These are phyloP conservation scores for Penicillium alfredii DNA, from an alignment of 495 filamentous ascomycete genomes.

Conservation along the genomic window DNA sequence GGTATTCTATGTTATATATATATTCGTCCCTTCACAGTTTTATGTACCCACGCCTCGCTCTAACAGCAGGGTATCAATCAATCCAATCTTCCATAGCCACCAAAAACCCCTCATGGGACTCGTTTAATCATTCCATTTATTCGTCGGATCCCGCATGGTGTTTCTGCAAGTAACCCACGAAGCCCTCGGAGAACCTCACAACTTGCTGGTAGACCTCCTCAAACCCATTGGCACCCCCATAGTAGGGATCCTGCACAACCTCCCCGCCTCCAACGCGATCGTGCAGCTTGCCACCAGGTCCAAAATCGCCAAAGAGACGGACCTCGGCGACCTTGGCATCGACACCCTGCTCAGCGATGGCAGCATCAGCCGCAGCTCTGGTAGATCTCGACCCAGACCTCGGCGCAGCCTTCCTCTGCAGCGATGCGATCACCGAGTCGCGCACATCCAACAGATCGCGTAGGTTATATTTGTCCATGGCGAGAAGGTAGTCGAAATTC, in stretches of 20 bases:
- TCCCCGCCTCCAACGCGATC: conserved; percentile 68
- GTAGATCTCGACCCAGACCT: conserved; percentile 23
- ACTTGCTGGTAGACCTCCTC: conserved; percentile 81
- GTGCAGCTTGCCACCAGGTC: conserved; percentile 57
- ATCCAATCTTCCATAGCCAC: too few relatives aligned
- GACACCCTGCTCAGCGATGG: conserved; percentile 25
- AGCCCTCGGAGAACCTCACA: conserved; percentile 69
- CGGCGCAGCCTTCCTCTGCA: conserved; percentile 29
- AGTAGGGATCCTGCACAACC: conserved; percentile 87
- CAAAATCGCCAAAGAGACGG: conserved; percentile 82
- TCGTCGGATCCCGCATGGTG: conserved; percentile 1
- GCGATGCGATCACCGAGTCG: conserved; percentile 46
- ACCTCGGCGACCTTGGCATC: conserved; percentile 47
- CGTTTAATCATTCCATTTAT: conserved; percentile 3
- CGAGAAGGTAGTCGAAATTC: conserved; percentile 86
- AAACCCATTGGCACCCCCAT: conserved; percentile 78
- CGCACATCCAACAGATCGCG: conserved; percentile 56
- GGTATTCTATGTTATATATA: neutral
- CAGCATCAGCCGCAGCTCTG: conserved; percentile 22
- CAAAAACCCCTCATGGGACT: too few relatives aligned
- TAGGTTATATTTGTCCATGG: conserved; percentile 88
- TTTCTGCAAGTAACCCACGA: conserved; percentile 49
- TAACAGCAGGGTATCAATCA: conserved; percentile 12
- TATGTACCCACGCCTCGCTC: too few relatives aligned
- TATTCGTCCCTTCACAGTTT: too few relatives aligned